phyloP scores from a whole-genome alignment of 192 early-diverging fungal species.

The Gaertneriomyces semiglobifer region DNA sequence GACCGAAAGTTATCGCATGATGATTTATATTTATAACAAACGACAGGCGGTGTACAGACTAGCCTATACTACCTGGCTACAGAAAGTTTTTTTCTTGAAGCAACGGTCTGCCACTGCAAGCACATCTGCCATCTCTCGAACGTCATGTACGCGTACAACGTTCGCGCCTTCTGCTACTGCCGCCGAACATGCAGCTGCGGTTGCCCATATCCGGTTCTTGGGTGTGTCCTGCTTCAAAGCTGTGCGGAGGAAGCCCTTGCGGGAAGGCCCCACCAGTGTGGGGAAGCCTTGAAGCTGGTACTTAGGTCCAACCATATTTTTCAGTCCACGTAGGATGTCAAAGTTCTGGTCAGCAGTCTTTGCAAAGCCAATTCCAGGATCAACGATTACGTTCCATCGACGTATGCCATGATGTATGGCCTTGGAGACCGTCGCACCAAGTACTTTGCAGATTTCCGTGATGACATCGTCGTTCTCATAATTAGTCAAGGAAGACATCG shows the following conservation, averaged over 20 bases:
- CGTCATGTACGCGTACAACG: slow-evolving; percentile 92
- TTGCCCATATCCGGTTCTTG: slow-evolving; percentile 78
- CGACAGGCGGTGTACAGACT: no score
- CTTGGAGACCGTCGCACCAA: slow-evolving; percentile 61
- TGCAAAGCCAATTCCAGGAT: slow-evolving; percentile 97
- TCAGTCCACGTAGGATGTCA: slow-evolving; percentile 73
- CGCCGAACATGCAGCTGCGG: slow-evolving; percentile 82
- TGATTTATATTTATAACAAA: no score
- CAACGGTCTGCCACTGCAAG: slow-evolving; percentile 73
- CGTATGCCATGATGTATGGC: slow-evolving; percentile 79
- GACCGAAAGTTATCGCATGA: no score
- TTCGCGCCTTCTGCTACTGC: slow-evolving; percentile 75
- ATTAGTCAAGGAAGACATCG: slow-evolving; percentile 73
- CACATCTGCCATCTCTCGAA: slow-evolving; percentile 89
- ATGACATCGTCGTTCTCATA: slow-evolving; percentile 76
- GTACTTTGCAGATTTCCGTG: slow-evolving; percentile 62
- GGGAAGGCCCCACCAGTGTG: slow-evolving; percentile 82
- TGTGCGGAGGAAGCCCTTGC: slow-evolving; percentile 88
- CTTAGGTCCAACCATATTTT: slow-evolving; percentile 38
- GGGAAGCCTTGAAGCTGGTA: slow-evolving; percentile 65
- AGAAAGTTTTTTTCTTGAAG: slow-evolving; percentile 8
- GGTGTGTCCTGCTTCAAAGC: slow-evolving; percentile 59
- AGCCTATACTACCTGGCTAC: no score
- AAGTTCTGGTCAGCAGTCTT: slow-evolving; percentile 86
- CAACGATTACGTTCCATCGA: slow-evolving; percentile 95